Evolutionary conservation across 116 monocot genomes (phyloP).

Genomic region (Trichopus zeylanicus): DNA sequence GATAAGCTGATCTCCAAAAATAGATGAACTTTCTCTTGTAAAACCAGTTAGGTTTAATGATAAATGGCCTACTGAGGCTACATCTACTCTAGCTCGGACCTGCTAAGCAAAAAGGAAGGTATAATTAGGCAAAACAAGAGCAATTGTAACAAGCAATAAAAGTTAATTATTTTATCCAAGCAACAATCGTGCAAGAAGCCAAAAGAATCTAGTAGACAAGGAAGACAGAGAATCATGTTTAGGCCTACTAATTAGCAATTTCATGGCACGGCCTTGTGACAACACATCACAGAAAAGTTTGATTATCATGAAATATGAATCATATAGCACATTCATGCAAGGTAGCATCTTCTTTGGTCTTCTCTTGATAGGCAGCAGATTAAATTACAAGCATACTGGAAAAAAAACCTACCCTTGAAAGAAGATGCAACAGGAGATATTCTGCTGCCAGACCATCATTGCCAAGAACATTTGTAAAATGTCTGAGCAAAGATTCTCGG

Average conservation of each 20-base stretch:
- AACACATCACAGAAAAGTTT: not conserved
- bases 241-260: not conserved
- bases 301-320: not conserved
- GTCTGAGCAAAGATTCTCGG: constrained; percentile 57
- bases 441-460: constrained; percentile 84
- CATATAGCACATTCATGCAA: not conserved
- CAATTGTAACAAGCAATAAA: not conserved
- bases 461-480: constrained; percentile 63
- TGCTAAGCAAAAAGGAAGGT: constrained; percentile 17
- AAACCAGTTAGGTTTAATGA: constrained; percentile 85
- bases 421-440: constrained; percentile 76
- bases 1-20: constrained; percentile 56
- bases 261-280: not conserved
- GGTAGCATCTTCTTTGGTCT: not conserved
- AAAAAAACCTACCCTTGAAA: constrained; percentile 55
- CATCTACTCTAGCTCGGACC: constrained; percentile 65
- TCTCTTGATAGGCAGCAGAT: not conserved
- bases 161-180: no score
- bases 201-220: not conserved
- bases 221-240: not conserved
- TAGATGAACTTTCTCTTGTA: constrained; percentile 63
- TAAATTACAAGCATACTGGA: not conserved
- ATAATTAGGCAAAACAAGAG: not conserved
- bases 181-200: not conserved
- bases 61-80: constrained; percentile 59